Conservation (phyloP, 768 basidiomycete species). For the Naganishia onofrii region DNA sequence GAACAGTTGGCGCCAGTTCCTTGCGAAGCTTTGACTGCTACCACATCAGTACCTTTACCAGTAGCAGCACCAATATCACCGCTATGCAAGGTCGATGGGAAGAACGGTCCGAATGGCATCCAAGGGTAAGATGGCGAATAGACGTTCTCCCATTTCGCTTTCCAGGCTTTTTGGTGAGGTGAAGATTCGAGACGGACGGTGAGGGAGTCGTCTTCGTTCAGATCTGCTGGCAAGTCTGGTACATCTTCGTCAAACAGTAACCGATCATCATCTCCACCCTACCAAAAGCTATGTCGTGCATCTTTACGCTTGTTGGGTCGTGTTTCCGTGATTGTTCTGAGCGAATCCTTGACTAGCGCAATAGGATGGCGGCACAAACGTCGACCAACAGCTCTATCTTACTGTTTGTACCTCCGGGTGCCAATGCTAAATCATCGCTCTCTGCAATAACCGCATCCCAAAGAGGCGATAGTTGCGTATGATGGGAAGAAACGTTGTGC, state of each 20-base stretch:
- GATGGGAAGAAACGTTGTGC: conserved; percentile 23
- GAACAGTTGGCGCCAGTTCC: conserved; percentile 84
- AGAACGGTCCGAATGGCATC: neutral
- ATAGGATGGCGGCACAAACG: conserved; percentile 43
- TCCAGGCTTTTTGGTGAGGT: conserved; percentile 11
- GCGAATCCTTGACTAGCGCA: conserved; percentile 38
- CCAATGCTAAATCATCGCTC: neutral
- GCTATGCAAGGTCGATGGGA: neutral
- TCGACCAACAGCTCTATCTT: conserved; percentile 44
- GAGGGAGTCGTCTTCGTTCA: conserved; percentile 24
- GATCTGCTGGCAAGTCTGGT: conserved; percentile 26
- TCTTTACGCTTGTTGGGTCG: conserved; percentile 10
- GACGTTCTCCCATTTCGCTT: conserved; percentile 12
- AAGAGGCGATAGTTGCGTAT: conserved; percentile 34
- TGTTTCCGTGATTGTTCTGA: conserved; percentile 27
- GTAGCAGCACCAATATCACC: too few species aligned
- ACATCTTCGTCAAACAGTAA: conserved; percentile 28
- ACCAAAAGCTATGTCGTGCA: conserved; percentile 39
- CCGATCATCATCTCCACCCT: conserved; percentile 31
- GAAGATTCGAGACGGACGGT: neutral
- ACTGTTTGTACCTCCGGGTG: conserved; percentile 12
- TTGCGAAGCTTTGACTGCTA: conserved; percentile 61
- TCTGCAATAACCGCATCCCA: conserved; percentile 48
- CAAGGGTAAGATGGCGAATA: neutral
- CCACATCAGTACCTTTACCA: neutral